Conservation (phyloP, 345 rosid species). For the Boechera retrofracta region DNA sequence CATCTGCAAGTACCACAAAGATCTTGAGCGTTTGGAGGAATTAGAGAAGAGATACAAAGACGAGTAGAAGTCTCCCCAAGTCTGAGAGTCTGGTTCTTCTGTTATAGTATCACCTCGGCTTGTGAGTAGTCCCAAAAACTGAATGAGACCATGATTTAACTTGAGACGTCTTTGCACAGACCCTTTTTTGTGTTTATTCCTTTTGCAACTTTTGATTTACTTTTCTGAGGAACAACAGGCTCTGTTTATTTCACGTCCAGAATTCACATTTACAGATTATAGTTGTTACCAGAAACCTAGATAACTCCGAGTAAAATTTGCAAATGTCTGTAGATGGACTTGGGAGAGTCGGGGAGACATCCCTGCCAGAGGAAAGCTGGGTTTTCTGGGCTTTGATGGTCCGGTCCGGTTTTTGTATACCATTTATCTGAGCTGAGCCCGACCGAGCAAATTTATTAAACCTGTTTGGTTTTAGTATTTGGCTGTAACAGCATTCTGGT, state of each 20-base stretch:
- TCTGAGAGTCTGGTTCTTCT: conserved; percentile 18
- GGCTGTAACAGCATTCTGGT: not conserved
- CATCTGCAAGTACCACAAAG: conserved; percentile 76
- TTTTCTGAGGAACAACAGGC: conserved; percentile 15
- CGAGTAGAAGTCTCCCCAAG: conserved; percentile 46
- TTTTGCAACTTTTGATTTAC: conserved; percentile 24
- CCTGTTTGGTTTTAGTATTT: not conserved
- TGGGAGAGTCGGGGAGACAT: not conserved
- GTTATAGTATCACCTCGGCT: conserved; percentile 26
- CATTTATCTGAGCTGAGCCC: not conserved
- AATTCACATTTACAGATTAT: conserved; percentile 10
- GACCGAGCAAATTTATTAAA: not conserved
- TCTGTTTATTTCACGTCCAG: conserved; percentile 9
- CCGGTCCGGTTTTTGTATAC: not conserved
- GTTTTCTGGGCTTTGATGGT: not conserved
- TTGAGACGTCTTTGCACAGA: conserved; percentile 19
- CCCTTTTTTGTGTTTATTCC: conserved; percentile 24
- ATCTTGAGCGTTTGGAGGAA: conserved; percentile 76
- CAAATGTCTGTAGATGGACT: not conserved
- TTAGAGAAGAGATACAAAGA: conserved; percentile 77
- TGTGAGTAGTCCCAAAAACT: conserved; percentile 34
- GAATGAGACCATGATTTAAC: conserved; percentile 29
- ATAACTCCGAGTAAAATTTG: not conserved
- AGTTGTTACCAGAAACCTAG: conserved; percentile 14
- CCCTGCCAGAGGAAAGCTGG: not conserved